Evolutionary conservation across 805 yeast genomes (phyloP), one percentile per base, ranked within the genome.

Genomic region (Helenozyma rhizophorensis): DNA sequence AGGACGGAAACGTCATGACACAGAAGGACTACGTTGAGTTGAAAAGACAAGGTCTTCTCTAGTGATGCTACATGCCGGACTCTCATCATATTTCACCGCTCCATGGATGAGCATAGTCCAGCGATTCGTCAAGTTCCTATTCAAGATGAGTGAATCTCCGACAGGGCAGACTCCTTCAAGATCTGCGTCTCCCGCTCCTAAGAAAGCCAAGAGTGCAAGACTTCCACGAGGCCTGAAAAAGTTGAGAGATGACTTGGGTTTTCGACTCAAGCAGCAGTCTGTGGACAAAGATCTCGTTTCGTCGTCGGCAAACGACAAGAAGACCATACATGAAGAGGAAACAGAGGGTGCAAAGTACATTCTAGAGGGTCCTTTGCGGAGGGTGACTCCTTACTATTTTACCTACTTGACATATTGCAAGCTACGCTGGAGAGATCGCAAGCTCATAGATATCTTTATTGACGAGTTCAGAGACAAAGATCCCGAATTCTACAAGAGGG

Each of bases 361-460:
- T 1, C 59, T 80, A 3, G 79, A 76, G 13, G 85, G 83, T 0
- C 62, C 74, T 2, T 60, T 85, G 31, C 62, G 97, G 28, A 65
- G 82, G 40, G 84, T 93, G 2, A 69, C 78, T 1, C 97, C 98
- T 0, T 93, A 93, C 54, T 83, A 70, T 51, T 90, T 76, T 65
- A 88, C 95, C 0, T 90, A 93, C 53, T 68, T 86, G 58, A 93
- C 99, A 0, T 85, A 80, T 52, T 89, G 97, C 58, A 93, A 93
- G 57, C 62, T 72, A 52, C 68, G 99, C 50, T 93, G 99, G 99
- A 71, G 90, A 46, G 89, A 82, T 47, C 65, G 86, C n/a, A 77
- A 77, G 14, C 57, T 93, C 21, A 43, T 87, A 4, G 97, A 93
- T 35, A 77, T 93, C 2, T 93, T 94, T 51, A 62, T 78, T 4